Base-by-base conservation (phyloP, 345 rosid genomes). In the Luvunga scandens region DNA sequence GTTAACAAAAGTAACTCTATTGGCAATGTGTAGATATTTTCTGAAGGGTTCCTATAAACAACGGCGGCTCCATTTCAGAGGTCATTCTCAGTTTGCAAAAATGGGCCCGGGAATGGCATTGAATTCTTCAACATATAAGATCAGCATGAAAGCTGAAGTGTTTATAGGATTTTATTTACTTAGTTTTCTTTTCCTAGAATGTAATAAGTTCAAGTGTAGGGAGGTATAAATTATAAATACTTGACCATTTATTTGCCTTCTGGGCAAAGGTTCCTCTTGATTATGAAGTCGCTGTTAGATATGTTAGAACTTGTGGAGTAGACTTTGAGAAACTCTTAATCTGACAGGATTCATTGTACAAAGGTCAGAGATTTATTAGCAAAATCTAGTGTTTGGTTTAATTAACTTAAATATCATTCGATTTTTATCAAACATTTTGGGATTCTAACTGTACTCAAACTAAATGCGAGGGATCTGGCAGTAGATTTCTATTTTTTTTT, bases 1-100 rank as follows among this genome's bases (percentile, higher is more conserved):
- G 93, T 89, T 79, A 93, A 91, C 82, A 92, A 88, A 81, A 88
- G 91, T 90, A 92, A 89, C 87, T 91, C 93, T 39, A 87, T 80
- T 75, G 86, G 90, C 75, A 88, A 83, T 67, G 48, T 83, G 21
- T 84, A 86, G 64, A 18, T 36, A n/a, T 21, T 34, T 55, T 33
- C 62, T 19, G 12, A 50, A 64, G 39, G 38, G 57, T 53, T 53
- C 57, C 21, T 16, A 53, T 18, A 16, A 53, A 18, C 57, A 53
- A 53, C 19, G 14, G 50, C 36, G 3, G 56, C 68, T 73, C 53
- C 22, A 25, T 16, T 38, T 38, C 27, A 42, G 34, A 48, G 42
- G n/a, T 22, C 6, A 16, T 61, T 42, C 71, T 21, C 42, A 65
- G 42, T 33, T 27, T 33, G 42, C n/a, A 4, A 7, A 9, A 53